Evolutionary conservation across 2,329 filamentous ascomycete species (phyloP).

Genomic region (Grosmannia serpens): DNA sequence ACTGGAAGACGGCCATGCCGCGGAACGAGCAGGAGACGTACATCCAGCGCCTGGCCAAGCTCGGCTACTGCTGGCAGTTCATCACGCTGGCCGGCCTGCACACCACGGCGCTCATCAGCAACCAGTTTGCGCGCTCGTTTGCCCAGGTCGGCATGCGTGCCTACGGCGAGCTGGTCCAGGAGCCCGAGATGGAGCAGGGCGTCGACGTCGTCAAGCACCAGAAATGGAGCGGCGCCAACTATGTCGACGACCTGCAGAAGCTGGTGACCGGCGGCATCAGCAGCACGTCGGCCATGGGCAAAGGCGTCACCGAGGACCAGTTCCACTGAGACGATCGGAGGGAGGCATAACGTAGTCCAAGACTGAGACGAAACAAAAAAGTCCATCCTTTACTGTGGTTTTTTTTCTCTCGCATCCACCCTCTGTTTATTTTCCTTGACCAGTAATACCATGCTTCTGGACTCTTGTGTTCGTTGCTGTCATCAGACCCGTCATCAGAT

Average conservation of each 20-base stretch:
- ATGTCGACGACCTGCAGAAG: slow-evolving; percentile 89
- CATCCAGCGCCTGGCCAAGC: slow-evolving; percentile 71
- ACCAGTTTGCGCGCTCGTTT: slow-evolving; percentile 79
- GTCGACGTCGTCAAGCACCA: slow-evolving; percentile 97
- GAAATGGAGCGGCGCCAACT: slow-evolving; percentile 95
- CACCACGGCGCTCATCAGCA: slow-evolving; percentile 83
- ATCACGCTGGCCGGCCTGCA: slow-evolving; percentile 98
- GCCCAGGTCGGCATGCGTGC: slow-evolving; percentile 80
- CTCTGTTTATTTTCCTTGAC: neutral
- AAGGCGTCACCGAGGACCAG: slow-evolving; percentile 96
- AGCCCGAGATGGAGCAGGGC: slow-evolving; percentile 84
- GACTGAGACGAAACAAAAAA: neutral
- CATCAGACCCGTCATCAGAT: too few species aligned
- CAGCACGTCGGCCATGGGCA: slow-evolving; percentile 90
- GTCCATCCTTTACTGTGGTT: neutral
- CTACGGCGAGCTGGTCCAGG: slow-evolving; percentile 94
- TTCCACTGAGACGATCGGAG: slow-evolving; percentile 48
- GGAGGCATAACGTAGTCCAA: neutral
- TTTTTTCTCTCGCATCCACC: too few species aligned
- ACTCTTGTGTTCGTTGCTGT: too few species aligned
- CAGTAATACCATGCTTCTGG: too few species aligned
- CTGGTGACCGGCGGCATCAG: slow-evolving; percentile 93
- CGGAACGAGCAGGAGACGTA: slow-evolving; percentile 92
- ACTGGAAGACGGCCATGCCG: slow-evolving; percentile 97
- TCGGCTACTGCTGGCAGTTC: slow-evolving; percentile 99